These are phyloP conservation scores for Fusarium miscanthi DNA, from an alignment of 2,329 filamentous ascomycete genomes.

Conservation along the genomic window DNA sequence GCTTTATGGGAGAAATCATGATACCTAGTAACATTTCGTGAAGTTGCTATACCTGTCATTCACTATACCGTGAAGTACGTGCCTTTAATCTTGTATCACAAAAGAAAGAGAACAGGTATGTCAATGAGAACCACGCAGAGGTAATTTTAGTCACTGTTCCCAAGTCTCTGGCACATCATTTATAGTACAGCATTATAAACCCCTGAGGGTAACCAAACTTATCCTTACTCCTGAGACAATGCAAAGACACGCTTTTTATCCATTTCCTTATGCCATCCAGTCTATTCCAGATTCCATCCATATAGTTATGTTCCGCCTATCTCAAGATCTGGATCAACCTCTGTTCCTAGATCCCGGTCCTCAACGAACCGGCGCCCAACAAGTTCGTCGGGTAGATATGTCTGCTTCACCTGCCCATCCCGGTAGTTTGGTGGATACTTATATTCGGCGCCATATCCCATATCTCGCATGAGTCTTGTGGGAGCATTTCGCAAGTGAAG, in stretches of 20 bases:
- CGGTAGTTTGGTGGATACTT: constrained; percentile 96
- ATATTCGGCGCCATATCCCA: constrained; percentile 91
- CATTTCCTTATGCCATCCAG: not conserved
- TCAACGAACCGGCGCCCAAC: constrained; percentile 80
- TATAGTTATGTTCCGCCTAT: constrained; percentile 47
- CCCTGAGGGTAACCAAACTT: constrained; percentile 10
- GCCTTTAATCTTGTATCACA: not conserved
- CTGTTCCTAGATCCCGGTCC: constrained; percentile 80
- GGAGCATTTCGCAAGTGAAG: constrained; percentile 92
- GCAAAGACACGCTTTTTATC: constrained; percentile 16
- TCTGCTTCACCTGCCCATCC: constrained; percentile 84
- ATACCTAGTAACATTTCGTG: not conserved
- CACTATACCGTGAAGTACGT: not conserved
- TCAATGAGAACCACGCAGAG: not conserved
- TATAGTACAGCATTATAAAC: constrained; percentile 11
- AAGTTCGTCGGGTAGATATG: constrained; percentile 87
- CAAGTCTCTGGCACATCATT: constrained; percentile 5
- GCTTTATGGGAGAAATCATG: constrained; percentile 10
- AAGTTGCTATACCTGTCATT: not conserved
- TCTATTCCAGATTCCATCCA: not conserved
- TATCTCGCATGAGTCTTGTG: constrained; percentile 90
- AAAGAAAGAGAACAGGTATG: not conserved
- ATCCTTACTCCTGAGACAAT: constrained; percentile 19
- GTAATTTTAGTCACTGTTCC: constrained; percentile 1
- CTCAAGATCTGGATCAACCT: constrained; percentile 76